Base-by-base conservation (phyloP, 768 basidiomycete species). In the Mycena filopes region DNA sequence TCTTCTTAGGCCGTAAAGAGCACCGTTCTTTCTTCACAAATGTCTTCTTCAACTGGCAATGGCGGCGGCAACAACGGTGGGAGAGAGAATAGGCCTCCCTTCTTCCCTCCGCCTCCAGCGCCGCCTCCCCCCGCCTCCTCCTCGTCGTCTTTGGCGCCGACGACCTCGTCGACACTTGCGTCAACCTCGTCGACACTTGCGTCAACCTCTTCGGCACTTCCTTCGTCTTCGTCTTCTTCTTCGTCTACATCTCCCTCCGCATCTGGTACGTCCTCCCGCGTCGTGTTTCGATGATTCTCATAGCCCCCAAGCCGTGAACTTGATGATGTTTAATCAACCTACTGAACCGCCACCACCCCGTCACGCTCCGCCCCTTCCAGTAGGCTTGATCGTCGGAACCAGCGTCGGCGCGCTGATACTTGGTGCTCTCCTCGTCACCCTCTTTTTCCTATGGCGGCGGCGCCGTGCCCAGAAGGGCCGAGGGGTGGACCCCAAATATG, bases 1-100 rank as follows among this genome's bases (percentile, higher is more conserved):
- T 60, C 40, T n/a, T 41, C 53, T 66, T 58, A 15, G 12, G 53
- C 46, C n/a, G n/a, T n/a, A 49, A 46, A 65, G 63, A 65, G 63
- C 50, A 59, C 63, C 28, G 55, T 57, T 15, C 25, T 58, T 36
- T 16, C 54, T 15, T n/a, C n/a, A n/a, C n/a, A n/a, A 33, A 65
- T 66, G 53, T 60, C 65, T 43, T 36, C 41, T 9, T 55, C 54
- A 10, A n/a, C 53, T 28, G 16, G 18, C 1, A 49, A 40, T 15
- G 48, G 55, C n/a, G 63, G 49, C 4, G 33, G 33, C 16, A 51
- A 38, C 18, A 21, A 36, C 15, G 51, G 51, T 38, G 60, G 55
- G 13, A 15, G 48, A 7, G 18, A 10, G 1, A 48, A 48, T 46
- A 47, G 33, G 3, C 29, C n/a, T 33, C 38, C 38, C 15, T 42